Evolutionary conservation across 768 basidiomycete species (phyloP).

Genomic region (Russula dissimulans): DNA sequence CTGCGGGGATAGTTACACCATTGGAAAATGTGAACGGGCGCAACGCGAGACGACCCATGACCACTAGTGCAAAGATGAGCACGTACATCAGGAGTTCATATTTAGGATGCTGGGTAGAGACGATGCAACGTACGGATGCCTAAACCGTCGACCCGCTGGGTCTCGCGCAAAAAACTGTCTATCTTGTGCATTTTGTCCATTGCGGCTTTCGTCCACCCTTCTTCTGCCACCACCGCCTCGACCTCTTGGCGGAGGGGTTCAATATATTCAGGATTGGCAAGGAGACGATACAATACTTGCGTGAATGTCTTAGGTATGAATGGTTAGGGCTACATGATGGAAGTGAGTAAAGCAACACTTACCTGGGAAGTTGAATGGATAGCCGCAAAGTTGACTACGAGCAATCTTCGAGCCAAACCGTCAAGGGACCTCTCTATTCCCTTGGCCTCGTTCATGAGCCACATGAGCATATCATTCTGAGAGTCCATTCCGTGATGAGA

Average conservation of each 20-base stretch:
- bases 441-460: slow-evolving; percentile 35
- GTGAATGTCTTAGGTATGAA: slow-evolving; percentile 22
- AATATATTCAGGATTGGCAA: slow-evolving; percentile 23
- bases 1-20: slow-evolving; percentile 33
- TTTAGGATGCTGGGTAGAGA: background rate
- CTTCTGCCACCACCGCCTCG: slow-evolving; percentile 20
- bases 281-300: slow-evolving; percentile 26
- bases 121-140: slow-evolving; percentile 16
- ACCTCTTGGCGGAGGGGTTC: slow-evolving; percentile 28
- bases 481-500: background rate
- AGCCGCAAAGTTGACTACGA: slow-evolving; percentile 30
- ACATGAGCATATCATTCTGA: slow-evolving; percentile 39
- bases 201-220: slow-evolving; percentile 28
- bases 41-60: slow-evolving; percentile 27
- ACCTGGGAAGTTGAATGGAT: slow-evolving; percentile 28
- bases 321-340: background rate
- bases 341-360: background rate
- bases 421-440: slow-evolving; percentile 26
- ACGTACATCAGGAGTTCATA: background rate
- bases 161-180: slow-evolving; percentile 32
- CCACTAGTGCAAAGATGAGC: slow-evolving; percentile 11
- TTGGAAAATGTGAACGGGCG: slow-evolving; percentile 37
- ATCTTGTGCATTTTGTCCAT: slow-evolving; percentile 27
- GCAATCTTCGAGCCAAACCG: slow-evolving; percentile 26
- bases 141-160: slow-evolving; percentile 23